These are phyloP conservation scores for Psilocybe cyanescens DNA, from an alignment of 768 basidiomycete genomes.

Conservation along the genomic window DNA sequence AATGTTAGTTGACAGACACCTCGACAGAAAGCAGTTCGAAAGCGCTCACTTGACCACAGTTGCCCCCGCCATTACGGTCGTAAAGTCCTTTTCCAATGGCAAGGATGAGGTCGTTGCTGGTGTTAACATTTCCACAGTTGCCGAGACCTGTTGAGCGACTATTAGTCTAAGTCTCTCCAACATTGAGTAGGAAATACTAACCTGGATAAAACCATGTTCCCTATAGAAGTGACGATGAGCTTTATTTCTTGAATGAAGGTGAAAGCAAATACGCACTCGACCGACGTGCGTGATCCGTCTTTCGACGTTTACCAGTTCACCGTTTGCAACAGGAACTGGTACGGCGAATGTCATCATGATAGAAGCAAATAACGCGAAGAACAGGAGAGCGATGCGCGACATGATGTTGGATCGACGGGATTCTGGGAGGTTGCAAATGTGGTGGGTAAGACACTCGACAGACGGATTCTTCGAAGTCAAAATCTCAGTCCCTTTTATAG, in stretches of 20 bases:
- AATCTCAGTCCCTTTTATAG: slow-evolving; percentile 25
- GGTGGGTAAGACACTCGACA: slow-evolving; percentile 9
- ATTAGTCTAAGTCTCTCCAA: slow-evolving; percentile 10
- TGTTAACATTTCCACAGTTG: slow-evolving; percentile 64
- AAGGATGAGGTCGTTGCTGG: slow-evolving; percentile 55
- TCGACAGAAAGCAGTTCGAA: slow-evolving; percentile 9
- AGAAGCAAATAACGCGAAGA: slow-evolving; percentile 46
- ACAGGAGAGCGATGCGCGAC: slow-evolving; percentile 40
- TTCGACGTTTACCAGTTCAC: slow-evolving; percentile 38
- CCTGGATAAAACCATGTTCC: slow-evolving; percentile 71
- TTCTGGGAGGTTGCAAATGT: slow-evolving; percentile 6
- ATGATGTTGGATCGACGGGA: slow-evolving; percentile 26
- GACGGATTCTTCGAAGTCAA: slow-evolving; percentile 9
- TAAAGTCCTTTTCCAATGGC: slow-evolving; percentile 64
- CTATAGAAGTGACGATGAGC: slow-evolving; percentile 36
- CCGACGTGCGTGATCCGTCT: slow-evolving; percentile 60
- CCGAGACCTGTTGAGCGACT: slow-evolving; percentile 43
- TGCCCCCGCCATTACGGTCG: slow-evolving; percentile 47
- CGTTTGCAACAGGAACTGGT: slow-evolving; percentile 43
- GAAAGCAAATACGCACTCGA: slow-evolving; percentile 44
- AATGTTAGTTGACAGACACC: slow-evolving; percentile 2
- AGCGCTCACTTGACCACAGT: slow-evolving; percentile 62
- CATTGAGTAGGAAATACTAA: slow-evolving; percentile 19
- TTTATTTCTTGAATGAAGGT: slow-evolving; percentile 1
- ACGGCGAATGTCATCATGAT: slow-evolving; percentile 46